Evolutionary conservation across 2,329 filamentous ascomycete genomes (phyloP).

Genomic region (Colletotrichum filicis): DNA sequence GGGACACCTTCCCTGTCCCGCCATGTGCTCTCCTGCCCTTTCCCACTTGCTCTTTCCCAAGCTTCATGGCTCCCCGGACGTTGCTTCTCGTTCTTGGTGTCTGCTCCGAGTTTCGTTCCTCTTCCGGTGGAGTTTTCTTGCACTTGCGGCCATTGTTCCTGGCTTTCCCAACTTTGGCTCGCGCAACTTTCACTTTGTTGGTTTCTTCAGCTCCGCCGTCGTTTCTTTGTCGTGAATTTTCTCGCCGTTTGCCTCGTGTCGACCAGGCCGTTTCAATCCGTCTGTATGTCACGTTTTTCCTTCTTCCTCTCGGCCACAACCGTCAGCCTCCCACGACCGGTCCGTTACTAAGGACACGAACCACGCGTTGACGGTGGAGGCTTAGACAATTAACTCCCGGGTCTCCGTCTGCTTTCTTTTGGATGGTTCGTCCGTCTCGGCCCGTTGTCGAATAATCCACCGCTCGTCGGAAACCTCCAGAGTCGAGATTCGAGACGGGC

Average conservation of each 20-base stretch:
- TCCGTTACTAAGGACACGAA: not conserved
- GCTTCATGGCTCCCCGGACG: slow-evolving; percentile 9
- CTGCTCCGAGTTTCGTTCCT: slow-evolving; percentile 14
- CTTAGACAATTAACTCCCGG: not conserved
- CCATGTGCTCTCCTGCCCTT: slow-evolving; percentile 30
- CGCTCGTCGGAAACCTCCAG: not conserved
- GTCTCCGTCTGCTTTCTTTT: slow-evolving; percentile 5
- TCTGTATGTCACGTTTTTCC: not conserved
- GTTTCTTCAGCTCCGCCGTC: not conserved
- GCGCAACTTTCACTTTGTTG: not conserved
- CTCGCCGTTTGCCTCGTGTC: not conserved
- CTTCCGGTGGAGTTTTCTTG: slow-evolving; percentile 4
- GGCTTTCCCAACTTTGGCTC: not conserved
- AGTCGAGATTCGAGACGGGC: not conserved
- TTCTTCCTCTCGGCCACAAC: not conserved
- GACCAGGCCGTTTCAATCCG: not conserved
- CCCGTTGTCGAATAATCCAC: not conserved
- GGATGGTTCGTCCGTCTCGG: slow-evolving; percentile 1
- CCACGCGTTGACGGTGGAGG: not conserved
- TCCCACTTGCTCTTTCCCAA: not conserved
- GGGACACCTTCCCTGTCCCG: slow-evolving; percentile 12
- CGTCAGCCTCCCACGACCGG: not conserved
- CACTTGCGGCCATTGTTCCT: not conserved
- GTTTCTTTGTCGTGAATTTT: not conserved
- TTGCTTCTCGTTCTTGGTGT: slow-evolving; percentile 17